Conservation (phyloP, 2,329 filamentous ascomycete genomes). For the Alternaria infectoria region DNA sequence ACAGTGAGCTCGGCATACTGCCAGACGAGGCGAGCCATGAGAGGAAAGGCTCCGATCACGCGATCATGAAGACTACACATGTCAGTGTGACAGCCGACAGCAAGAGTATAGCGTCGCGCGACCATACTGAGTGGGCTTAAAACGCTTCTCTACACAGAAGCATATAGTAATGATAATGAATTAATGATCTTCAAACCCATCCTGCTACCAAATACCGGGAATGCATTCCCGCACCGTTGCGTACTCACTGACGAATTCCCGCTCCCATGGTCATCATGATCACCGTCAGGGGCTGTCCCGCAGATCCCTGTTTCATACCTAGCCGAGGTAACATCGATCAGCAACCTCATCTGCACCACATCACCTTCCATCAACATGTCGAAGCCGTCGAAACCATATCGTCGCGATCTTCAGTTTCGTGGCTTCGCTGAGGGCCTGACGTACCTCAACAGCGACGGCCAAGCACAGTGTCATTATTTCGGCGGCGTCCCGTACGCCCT, state of each 20-base stretch:
- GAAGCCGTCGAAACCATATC: conserved; percentile 35
- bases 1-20: conserved; percentile 26
- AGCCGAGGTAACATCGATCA: conserved; percentile 7
- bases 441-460: conserved; percentile 43
- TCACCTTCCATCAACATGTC: conserved; percentile 15
- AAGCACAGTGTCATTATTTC: conserved; percentile 58
- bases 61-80: conserved; percentile 24
- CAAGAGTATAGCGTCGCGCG: conserved; percentile 8
- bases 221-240: neutral
- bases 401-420: conserved; percentile 49
- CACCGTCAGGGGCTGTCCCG: neutral
- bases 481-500: conserved; percentile 63
- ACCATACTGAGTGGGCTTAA: conserved; percentile 20
- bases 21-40: conserved; percentile 1
- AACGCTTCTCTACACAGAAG: neutral
- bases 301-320: neutral
- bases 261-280: neutral
- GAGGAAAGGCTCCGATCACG: conserved; percentile 2
- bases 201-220: neutral
- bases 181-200: neutral
- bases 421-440: conserved; percentile 60
- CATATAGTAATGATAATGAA: conserved; percentile 1
- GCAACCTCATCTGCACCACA: neutral
- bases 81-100: conserved; percentile 17
- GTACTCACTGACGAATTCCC: neutral